Evolutionary conservation across 768 basidiomycete species (phyloP).

Genomic region (Termitomyces sp.): DNA sequence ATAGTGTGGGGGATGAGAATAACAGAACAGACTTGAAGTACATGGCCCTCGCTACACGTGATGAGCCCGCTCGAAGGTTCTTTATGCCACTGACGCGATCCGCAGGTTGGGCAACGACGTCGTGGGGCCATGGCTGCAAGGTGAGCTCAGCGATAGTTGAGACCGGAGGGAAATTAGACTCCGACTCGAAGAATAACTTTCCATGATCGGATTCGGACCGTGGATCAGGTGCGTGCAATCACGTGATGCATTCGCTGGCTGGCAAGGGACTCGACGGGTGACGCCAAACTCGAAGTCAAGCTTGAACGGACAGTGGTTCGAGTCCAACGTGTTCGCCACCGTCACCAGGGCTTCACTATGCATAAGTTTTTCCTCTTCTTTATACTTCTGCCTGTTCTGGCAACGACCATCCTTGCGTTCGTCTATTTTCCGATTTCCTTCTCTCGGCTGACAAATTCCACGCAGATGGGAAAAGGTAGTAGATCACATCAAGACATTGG

Average conservation of each 20-base stretch:
- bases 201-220: constrained; percentile 5
- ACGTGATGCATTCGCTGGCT: constrained; percentile 6
- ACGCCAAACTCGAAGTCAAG: background rate
- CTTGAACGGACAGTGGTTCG: background rate
- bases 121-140: constrained; percentile 52
- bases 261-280: constrained; percentile 8
- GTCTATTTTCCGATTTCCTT: constrained; percentile 21
- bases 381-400: constrained; percentile 47
- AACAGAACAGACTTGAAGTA: constrained; percentile 63
- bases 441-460: constrained; percentile 1
- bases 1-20: background rate
- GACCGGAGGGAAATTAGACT: background rate
- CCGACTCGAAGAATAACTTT: background rate
- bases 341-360: constrained; percentile 35
- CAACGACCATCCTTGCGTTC: constrained; percentile 55
- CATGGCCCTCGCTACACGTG: constrained; percentile 88
- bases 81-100: constrained; percentile 86
- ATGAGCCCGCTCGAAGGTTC: constrained; percentile 77
- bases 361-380: constrained; percentile 43
- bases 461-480: constrained; percentile 76
- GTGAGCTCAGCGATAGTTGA: no score
- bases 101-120: constrained; percentile 71
- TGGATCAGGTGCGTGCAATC: background rate
- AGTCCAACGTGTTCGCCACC: background rate
- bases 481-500: constrained; percentile 4